Evolutionary conservation across 2,329 filamentous ascomycete species (phyloP).

Genomic region (Fusarium multiceps): DNA sequence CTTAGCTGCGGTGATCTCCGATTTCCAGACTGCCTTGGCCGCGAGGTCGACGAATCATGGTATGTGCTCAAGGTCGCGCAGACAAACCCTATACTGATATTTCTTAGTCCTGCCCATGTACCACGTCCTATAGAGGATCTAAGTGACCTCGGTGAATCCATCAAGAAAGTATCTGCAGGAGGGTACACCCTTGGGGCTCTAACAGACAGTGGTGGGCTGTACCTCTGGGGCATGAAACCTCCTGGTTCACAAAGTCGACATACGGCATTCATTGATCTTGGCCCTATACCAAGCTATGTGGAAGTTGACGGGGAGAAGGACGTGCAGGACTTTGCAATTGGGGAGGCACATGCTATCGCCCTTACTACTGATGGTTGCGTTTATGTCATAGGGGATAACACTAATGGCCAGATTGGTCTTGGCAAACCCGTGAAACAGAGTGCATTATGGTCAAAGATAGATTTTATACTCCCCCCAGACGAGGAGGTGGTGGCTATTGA

Average conservation of each 20-base stretch:
- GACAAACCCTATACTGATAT: conserved; percentile 11
- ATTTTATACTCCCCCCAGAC: conserved; percentile 43
- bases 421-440: conserved; percentile 25
- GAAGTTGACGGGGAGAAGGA: conserved; percentile 62
- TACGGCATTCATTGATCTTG: conserved; percentile 48
- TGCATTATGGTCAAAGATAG: conserved; percentile 53
- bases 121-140: conserved; percentile 63
- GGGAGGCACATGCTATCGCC: conserved; percentile 68
- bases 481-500: conserved; percentile 55
- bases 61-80: conserved; percentile 34
- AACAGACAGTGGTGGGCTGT: conserved; percentile 67
- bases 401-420: conserved; percentile 69
- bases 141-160: conserved; percentile 60
- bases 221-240: conserved; percentile 66
- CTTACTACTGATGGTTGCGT: conserved; percentile 62
- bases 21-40: conserved; percentile 67
- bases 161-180: conserved; percentile 65
- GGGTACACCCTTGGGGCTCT: conserved; percentile 69
- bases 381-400: conserved; percentile 67
- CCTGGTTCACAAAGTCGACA: conserved; percentile 47
- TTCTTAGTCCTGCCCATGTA: conserved; percentile 56
- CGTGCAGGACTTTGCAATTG: conserved; percentile 67
- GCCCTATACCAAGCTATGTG: conserved; percentile 55
- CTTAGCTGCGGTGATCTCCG: conserved; percentile 69
- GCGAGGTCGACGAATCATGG: conserved; percentile 55